Percentiles rank a stretch among this genome's conserved stretches.
Conservation (phyloP, 192 early-diverging fungal species). For the Mortierella alpina region DNA sequence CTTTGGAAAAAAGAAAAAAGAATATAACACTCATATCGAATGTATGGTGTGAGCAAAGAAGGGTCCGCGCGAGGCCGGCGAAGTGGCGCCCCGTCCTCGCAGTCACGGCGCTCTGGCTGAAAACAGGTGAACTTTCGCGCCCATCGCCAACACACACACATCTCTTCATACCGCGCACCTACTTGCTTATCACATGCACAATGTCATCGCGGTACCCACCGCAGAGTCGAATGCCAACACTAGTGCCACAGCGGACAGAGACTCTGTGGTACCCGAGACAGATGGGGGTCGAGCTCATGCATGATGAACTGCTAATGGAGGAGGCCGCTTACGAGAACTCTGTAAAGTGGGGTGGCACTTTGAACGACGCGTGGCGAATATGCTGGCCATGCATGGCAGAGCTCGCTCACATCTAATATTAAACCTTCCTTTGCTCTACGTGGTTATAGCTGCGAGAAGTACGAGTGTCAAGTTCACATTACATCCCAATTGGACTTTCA, state of each 20-base stretch:
- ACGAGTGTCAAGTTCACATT: slow-evolving; percentile 18
- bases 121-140: background rate
- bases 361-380: too few relatives aligned
- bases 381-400: too few relatives aligned
- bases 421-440: background rate
- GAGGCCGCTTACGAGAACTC: slow-evolving; percentile 8
- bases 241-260: slow-evolving; percentile 32
- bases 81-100: too few relatives aligned
- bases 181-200: background rate
- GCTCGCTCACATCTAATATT: too few relatives aligned
- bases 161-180: background rate
- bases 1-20: background rate
- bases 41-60: too few relatives aligned
- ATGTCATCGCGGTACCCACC: slow-evolving; percentile 40
- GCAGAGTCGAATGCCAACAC: slow-evolving; percentile 40
- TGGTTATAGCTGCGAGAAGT: slow-evolving; percentile 17
- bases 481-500: slow-evolving; percentile 19
- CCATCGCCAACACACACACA: background rate
- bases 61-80: too few relatives aligned
- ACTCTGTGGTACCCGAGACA: slow-evolving; percentile 35
- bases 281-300: slow-evolving; percentile 23
- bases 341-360: background rate
- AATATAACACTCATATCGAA: background rate
- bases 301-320: slow-evolving; percentile 21
- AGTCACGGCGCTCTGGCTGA: too few relatives aligned